Conservation (phyloP, 2,329 filamentous ascomycete genomes). For the Periconia macrospinosa region DNA sequence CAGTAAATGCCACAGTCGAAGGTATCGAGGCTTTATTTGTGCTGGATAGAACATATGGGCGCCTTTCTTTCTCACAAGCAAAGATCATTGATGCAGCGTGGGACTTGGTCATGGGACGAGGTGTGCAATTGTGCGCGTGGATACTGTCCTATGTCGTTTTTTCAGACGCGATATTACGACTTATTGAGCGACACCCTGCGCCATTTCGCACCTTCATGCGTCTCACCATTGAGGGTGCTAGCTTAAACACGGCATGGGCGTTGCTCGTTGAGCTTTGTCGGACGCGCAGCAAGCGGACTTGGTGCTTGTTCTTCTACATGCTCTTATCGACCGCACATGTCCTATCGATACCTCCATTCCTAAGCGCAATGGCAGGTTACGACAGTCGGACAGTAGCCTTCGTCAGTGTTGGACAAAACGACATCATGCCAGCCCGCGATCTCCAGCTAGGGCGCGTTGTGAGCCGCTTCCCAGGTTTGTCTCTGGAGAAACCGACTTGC, state of each 20-base stretch:
- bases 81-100: constrained; percentile 42
- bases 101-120: constrained; percentile 39
- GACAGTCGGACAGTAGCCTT: constrained; percentile 29
- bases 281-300: constrained; percentile 23
- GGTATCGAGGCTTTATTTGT: constrained; percentile 33
- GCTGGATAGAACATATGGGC: constrained; percentile 27
- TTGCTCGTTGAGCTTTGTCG: constrained; percentile 28
- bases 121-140: constrained; percentile 34
- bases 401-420: constrained; percentile 31
- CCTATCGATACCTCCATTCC: constrained; percentile 32
- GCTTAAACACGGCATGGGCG: constrained; percentile 24
- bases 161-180: constrained; percentile 33
- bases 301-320: constrained; percentile 32
- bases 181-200: constrained; percentile 38
- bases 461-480: constrained; percentile 11
- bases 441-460: constrained; percentile 10
- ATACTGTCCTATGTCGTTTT: constrained; percentile 36
- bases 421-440: constrained; percentile 28
- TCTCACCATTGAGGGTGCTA: constrained; percentile 31
- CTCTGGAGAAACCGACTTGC: constrained; percentile 16
- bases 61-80: constrained; percentile 31
- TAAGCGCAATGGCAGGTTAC: constrained; percentile 44
- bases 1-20: constrained; percentile 13
- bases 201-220: constrained; percentile 39
- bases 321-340: constrained; percentile 34